These are phyloP conservation scores for Polygonum maritimum DNA, from an alignment of 148 eudicot genomes.

Conservation along the genomic window DNA sequence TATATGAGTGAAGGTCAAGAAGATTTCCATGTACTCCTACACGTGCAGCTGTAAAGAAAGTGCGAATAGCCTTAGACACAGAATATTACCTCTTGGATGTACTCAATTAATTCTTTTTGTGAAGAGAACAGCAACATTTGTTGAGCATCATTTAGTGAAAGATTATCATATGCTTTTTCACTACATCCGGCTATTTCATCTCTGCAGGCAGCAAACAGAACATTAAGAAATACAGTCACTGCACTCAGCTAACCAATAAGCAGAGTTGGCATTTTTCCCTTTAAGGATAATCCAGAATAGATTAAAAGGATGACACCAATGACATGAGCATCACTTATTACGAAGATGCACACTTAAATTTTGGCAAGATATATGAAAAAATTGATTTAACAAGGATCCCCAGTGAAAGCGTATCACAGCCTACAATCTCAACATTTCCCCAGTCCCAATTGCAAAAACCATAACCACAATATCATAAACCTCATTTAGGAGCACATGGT, in stretches of 20 bases:
- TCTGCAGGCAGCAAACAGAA: constrained; percentile 28
- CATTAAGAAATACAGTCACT: background rate
- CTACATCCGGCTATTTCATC: constrained; percentile 98
- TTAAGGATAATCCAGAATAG: background rate
- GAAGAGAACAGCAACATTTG: constrained; percentile 69
- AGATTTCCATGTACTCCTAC: background rate
- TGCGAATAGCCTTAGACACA: background rate
- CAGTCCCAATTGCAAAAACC: background rate
- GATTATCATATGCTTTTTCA: constrained; percentile 92
- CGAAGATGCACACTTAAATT: background rate
- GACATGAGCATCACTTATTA: background rate
- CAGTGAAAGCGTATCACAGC: background rate
- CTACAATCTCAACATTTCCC: background rate
- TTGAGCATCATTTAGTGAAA: constrained; percentile 68
- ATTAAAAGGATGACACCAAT: background rate
- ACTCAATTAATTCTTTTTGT: constrained; percentile 57
- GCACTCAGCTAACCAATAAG: background rate
- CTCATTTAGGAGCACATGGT: background rate
- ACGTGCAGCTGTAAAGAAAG: background rate
- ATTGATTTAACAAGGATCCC: background rate
- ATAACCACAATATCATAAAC: background rate
- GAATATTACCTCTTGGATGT: constrained; percentile 55
- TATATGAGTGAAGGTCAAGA: background rate
- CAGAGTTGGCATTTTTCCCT: background rate
- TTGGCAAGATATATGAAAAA: background rate